Evolutionary conservation across 306 rosid genomes (phyloP), one percentile per base, ranked within the genome.

Genomic region (Hippophae gyantsensis): DNA sequence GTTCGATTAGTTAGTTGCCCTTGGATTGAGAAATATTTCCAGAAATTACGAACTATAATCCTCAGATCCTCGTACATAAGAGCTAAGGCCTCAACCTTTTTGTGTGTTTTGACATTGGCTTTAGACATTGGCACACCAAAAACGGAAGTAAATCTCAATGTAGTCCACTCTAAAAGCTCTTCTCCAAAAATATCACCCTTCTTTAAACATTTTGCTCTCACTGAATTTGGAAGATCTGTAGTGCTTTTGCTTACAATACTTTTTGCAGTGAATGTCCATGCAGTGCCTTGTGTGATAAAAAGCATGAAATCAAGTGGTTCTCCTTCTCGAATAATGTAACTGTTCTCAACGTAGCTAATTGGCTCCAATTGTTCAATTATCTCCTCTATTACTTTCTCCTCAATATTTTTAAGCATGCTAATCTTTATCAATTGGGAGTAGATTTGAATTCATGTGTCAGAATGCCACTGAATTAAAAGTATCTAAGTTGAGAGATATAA

Each of bases 261-360:
- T 7, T 45, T 45, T 7, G 48, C 8, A 0, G 48, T 11, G 57
- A 32, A 69, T 2, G 52, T 32, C 64, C 58, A 69, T 0, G 47
- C 48, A n/a, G 12, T n/a, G 58, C 74, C 74, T 49, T 62, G 54
- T 7, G 47, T 48, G 54, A 62, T 69, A 27, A 69, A 62, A 6
- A 61, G 32, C 63, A 69, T 59, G 47, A 41, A 48, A 68, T 60
- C 72, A 8, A 67, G 54, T 13, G 72, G 72, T 8, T 67, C 72
- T 6, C 65, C 65, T 26, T 13, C 49, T 58, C 48, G 51, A 32
- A 60, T 27, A 9, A 59, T 43, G 7, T 52, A 43, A n/a, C 41
- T 43, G 10, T 68, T 68, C 42, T 59, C 60, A 3, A 3, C 11
- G 66, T 68, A 68, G 27, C 44, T 38, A 38, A 68, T 54, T 14